Evolutionary conservation across 2,329 filamentous ascomycete species (phyloP).

Genomic region (Xylaria sp.): DNA sequence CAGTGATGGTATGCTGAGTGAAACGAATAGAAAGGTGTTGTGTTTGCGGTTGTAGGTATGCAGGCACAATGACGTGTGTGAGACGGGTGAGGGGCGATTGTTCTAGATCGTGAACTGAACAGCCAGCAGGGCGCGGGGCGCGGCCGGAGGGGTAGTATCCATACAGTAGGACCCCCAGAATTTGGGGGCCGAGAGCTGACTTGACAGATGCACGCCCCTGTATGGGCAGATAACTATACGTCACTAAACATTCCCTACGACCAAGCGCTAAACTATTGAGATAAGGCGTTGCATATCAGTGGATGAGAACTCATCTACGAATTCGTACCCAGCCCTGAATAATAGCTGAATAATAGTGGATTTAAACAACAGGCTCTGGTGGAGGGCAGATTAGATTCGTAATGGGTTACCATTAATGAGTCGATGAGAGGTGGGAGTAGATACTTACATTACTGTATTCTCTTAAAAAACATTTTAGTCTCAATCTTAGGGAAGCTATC

Average conservation of each 20-base stretch:
- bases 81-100: slow-evolving; percentile 35
- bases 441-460: no score
- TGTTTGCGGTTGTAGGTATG: slow-evolving; percentile 16
- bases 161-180: background rate
- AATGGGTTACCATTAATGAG: no score
- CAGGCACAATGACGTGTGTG: slow-evolving; percentile 36
- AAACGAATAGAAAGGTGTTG: slow-evolving; percentile 11
- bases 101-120: slow-evolving; percentile 32
- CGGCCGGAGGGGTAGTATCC: background rate
- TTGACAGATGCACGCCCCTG: slow-evolving; percentile 1
- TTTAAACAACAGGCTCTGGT: background rate
- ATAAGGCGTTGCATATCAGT: slow-evolving; percentile 4
- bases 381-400: background rate
- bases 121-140: slow-evolving; percentile 2
- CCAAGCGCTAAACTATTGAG: slow-evolving; percentile 8
- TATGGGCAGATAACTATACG: slow-evolving; percentile 8
- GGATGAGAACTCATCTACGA: background rate
- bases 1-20: background rate
- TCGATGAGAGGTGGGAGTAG: no score
- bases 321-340: background rate
- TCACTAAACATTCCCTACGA: slow-evolving; percentile 18
- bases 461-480: no score
- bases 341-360: background rate
- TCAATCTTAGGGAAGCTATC: no score
- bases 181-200: background rate